Base-by-base conservation (phyloP, 768 basidiomycete species). In the Tricholoma saponaceum region DNA sequence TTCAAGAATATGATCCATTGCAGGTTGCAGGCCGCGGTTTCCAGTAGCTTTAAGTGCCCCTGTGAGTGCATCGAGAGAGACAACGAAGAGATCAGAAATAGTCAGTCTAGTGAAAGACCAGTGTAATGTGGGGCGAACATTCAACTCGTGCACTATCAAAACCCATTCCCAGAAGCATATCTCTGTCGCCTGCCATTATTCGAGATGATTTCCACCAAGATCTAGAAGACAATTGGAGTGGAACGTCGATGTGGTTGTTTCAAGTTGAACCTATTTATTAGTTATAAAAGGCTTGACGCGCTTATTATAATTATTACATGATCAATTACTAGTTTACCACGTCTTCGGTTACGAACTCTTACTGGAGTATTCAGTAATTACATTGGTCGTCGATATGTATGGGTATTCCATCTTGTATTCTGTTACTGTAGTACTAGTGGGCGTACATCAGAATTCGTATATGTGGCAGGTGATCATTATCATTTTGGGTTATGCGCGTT, bases 21-120 rank as follows among this genome's bases (percentile, higher is more conserved):
- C 90, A 6, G 88, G 89, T 69, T 97, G 95, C 0, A 98, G 76
- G 3, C 95, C 96, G 26, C 89, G 82, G 63, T 85, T 85, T 33
- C 78, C 81, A 8, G 94, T 97, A 5, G 91, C 90, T 63, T 87
- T 87, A 58, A 96, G 71, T 4, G 95, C 95, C 95, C 94, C 94
- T 96, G 64, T 51, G 61, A 44, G 12, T 33, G 49, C n/a, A 14
- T 18, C 33, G 30, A 51, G 43, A 8, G 30, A 28, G 47, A 32
- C 13, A 39, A 23, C 43, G 39, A 39, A 44, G 46, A 18, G 47
- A 54, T 37, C 43, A 51, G 50, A 53, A 13, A 59, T 44, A 56
- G 54, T 65, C 57, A 59, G 41, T 41, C 43, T 26, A 53, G 59
- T 46, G 51, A 47, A 59, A 33, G 50, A 6, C 14, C 39, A 51